These are phyloP conservation scores for Nannizziopsis barbatae DNA, from an alignment of 2,329 filamentous ascomycete genomes.

Conservation along the genomic window DNA sequence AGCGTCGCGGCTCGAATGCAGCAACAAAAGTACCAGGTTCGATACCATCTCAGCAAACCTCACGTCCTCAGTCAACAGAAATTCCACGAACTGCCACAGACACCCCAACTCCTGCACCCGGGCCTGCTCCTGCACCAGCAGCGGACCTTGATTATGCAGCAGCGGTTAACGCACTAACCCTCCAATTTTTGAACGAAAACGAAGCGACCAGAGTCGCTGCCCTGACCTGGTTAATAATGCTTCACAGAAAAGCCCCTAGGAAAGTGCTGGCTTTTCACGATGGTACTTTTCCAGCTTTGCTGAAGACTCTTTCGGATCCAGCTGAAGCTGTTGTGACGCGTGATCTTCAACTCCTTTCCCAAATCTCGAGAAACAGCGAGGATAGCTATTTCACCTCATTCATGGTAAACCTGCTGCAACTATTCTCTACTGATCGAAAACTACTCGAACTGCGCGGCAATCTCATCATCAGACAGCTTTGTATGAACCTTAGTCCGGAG, in stretches of 20 bases:
- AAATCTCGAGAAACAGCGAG: constrained; percentile 92
- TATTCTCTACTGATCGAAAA: constrained; percentile 89
- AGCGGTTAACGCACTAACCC: constrained; percentile 81
- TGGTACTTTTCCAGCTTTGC: constrained; percentile 85
- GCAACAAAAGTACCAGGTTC: constrained; percentile 20
- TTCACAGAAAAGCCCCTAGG: constrained; percentile 85
- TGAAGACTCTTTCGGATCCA: constrained; percentile 92
- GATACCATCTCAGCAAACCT: constrained; percentile 22
- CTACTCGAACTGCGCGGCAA: constrained; percentile 88
- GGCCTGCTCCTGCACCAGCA: constrained; percentile 35
- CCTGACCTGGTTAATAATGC: constrained; percentile 92
- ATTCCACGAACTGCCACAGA: constrained; percentile 19
- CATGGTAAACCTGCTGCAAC: constrained; percentile 89
- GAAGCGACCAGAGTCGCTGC: constrained; percentile 91
- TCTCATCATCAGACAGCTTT: constrained; percentile 89
- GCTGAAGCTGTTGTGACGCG: constrained; percentile 92
- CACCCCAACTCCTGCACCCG: constrained; percentile 29
- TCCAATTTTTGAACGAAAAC: constrained; percentile 92
- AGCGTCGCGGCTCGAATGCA: constrained; percentile 34
- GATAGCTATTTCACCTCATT: constrained; percentile 97
- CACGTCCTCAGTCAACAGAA: constrained; percentile 19
- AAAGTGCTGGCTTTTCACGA: constrained; percentile 95
- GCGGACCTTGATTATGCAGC: constrained; percentile 86
- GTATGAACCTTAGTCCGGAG: constrained; percentile 83
- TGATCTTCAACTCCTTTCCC: constrained; percentile 82